Percentiles rank a stretch among this genome's conserved stretches.
These are phyloP conservation scores for Yamadazyma membranifaciens DNA, from an alignment of 1,139 yeast genomes.

Conservation along the genomic window DNA sequence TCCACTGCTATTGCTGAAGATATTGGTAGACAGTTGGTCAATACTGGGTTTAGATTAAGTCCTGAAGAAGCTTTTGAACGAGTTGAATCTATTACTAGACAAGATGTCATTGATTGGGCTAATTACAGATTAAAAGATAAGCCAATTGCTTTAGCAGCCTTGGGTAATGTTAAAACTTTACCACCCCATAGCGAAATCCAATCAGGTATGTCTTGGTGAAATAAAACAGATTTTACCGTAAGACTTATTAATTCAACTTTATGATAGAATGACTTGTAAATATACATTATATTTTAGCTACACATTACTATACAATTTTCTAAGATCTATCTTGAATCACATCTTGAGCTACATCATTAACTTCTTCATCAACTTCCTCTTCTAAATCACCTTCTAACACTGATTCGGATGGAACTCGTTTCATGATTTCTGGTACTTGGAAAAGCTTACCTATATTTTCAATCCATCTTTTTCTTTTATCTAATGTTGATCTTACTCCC, in stretches of 20 bases:
- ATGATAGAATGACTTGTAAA: conserved; percentile 1
- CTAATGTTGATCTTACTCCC: conserved; percentile 75
- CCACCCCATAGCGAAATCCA: conserved; percentile 57
- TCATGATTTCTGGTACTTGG: conserved; percentile 65
- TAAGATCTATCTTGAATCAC: conserved; percentile 21
- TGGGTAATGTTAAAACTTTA: conserved; percentile 72
- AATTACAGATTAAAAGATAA: conserved; percentile 73
- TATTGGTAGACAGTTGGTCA: conserved; percentile 93
- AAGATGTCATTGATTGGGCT: conserved; percentile 88
- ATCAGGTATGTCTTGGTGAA: conserved; percentile 30
- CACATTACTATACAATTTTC: conserved; percentile 1
- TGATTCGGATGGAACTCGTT: conserved; percentile 67
- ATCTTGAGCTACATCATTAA: conserved; percentile 48
- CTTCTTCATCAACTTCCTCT: conserved; percentile 42
- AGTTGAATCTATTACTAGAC: conserved; percentile 74
- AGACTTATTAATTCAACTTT: neutral
- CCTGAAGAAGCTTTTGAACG: conserved; percentile 91
- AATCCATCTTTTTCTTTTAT: conserved; percentile 88
- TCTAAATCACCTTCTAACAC: conserved; percentile 38
- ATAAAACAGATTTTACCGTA: conserved; percentile 8
- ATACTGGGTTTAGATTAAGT: conserved; percentile 85
- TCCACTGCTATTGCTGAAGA: conserved; percentile 97
- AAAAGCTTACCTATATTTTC: conserved; percentile 85
- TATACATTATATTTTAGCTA: conserved; percentile 1
- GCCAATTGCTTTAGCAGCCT: conserved; percentile 86